These are phyloP conservation scores for Mycena amicta DNA, from an alignment of 768 basidiomycete species.

Conservation along the genomic window DNA sequence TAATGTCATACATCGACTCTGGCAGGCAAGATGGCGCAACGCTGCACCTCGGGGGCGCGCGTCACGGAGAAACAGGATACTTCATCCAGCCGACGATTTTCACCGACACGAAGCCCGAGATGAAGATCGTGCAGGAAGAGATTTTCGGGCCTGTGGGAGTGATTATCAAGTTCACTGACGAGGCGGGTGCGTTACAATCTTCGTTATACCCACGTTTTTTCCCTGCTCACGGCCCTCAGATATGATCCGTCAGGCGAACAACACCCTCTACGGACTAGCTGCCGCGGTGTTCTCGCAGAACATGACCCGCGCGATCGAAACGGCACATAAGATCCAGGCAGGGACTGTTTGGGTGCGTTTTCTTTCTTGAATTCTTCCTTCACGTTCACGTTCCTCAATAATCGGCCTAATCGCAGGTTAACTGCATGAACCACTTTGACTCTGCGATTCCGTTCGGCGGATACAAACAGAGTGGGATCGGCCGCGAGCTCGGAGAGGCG, in stretches of 20 bases:
- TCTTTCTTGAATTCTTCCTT: background rate
- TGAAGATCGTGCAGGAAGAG: conserved; percentile 77
- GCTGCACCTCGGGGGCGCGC: conserved; percentile 66
- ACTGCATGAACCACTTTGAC: conserved; percentile 40
- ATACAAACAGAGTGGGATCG: conserved; percentile 63
- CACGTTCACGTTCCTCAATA: too few relatives aligned
- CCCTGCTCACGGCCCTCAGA: conserved; percentile 23
- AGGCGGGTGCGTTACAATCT: conserved; percentile 26
- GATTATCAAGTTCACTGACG: conserved; percentile 66
- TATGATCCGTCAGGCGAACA: conserved; percentile 46
- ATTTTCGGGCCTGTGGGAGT: conserved; percentile 84
- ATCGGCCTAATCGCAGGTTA: conserved; percentile 15
- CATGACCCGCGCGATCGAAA: conserved; percentile 44
- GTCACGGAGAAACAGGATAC: conserved; percentile 49
- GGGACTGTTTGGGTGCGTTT: conserved; percentile 60
- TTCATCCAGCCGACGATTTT: conserved; percentile 80
- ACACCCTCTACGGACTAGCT: conserved; percentile 53
- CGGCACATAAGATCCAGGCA: conserved; percentile 60
- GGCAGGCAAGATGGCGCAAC: conserved; percentile 75
- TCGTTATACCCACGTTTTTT: too few relatives aligned
- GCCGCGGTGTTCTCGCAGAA: conserved; percentile 55
- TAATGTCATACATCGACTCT: conserved; percentile 77
- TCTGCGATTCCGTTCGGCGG: conserved; percentile 62
- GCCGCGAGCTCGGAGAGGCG: conserved; percentile 62
- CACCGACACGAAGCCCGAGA: conserved; percentile 62